These are phyloP conservation scores for Gossypioides kirkii DNA, from an alignment of 345 rosid genomes.

Conservation along the genomic window DNA sequence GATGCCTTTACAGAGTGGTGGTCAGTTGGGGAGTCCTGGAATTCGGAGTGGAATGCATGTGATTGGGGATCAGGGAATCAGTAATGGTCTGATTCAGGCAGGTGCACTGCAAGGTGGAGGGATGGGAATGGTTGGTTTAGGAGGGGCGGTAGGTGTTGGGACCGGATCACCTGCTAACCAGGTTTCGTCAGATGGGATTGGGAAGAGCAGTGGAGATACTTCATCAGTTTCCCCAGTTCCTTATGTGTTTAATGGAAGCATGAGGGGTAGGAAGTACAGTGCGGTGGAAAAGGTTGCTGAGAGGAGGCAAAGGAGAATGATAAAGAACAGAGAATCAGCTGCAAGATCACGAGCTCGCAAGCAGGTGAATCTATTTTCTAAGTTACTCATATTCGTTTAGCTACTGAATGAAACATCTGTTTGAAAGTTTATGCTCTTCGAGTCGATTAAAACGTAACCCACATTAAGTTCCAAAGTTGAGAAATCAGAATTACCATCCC, in stretches of 20 bases:
- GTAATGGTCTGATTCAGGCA: conserved; percentile 41
- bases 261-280: conserved; percentile 64
- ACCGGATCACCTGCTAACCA: conserved; percentile 68
- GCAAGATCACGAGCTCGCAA: conserved; percentile 98
- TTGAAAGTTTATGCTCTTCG: not conserved
- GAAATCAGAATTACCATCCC: not conserved
- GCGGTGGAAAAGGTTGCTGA: conserved; percentile 88
- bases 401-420: not conserved
- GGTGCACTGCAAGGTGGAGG: conserved; percentile 37
- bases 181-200: conserved; percentile 69
- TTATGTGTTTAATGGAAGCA: conserved; percentile 60
- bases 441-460: not conserved
- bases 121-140: conserved; percentile 59
- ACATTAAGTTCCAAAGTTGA: not conserved
- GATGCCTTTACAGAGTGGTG: conserved; percentile 36
- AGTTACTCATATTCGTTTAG: conserved; percentile 4
- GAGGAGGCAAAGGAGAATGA: conserved; percentile 98
- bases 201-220: conserved; percentile 67
- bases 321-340: conserved; percentile 97
- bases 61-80: conserved; percentile 44
- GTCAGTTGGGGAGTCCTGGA: conserved; percentile 45
- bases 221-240: conserved; percentile 83
- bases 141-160: conserved; percentile 36
- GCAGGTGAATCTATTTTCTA: conserved; percentile 54
- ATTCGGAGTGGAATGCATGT: conserved; percentile 55